phyloP scores from a whole-genome alignment of 1,139 yeast genomes.

The Debaryomycetaceae sp. region DNA sequence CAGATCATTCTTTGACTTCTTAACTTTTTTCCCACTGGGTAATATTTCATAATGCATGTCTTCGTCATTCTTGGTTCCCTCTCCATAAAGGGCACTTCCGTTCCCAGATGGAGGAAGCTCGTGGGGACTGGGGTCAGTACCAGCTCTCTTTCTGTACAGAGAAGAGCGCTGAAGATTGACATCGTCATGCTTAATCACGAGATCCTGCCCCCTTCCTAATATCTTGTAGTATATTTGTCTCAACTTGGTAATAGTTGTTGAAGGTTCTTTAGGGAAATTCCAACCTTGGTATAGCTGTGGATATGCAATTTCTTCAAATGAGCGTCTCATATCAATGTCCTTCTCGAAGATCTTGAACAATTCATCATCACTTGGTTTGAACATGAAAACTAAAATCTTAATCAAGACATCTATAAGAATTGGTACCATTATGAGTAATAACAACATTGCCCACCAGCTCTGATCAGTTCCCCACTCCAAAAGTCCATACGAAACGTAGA shows the following conservation, averaged over 20 bases:
- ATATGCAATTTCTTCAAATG: slow-evolving; percentile 70
- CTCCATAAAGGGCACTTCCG: slow-evolving; percentile 29
- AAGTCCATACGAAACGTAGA: slow-evolving; percentile 70
- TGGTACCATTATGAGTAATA: slow-evolving; percentile 56
- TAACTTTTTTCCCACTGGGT: slow-evolving; percentile 66
- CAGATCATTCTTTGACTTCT: slow-evolving; percentile 16
- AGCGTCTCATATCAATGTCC: slow-evolving; percentile 60
- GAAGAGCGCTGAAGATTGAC: slow-evolving; percentile 1
- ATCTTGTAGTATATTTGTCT: slow-evolving; percentile 3
- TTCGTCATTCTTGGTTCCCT: slow-evolving; percentile 18
- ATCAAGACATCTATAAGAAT: slow-evolving; percentile 62
- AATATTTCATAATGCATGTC: slow-evolving; percentile 51
- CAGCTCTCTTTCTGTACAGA: slow-evolving; percentile 46
- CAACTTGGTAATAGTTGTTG: slow-evolving; percentile 19
- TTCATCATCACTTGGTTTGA: slow-evolving; percentile 74
- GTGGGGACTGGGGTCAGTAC: slow-evolving; percentile 39
- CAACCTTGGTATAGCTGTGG: slow-evolving; percentile 78
- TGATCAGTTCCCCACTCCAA: slow-evolving; percentile 72
- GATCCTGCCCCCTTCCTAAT: not conserved
- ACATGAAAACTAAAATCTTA: slow-evolving; percentile 52
- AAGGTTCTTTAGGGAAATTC: slow-evolving; percentile 54
- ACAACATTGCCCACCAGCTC: slow-evolving; percentile 80
- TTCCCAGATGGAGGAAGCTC: slow-evolving; percentile 55
- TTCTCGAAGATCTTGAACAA: slow-evolving; percentile 74
- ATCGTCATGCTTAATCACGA: not conserved